Percentiles rank a stretch among this genome's conserved stretches.
These are phyloP conservation scores for Alectoria sarmentosa DNA, from an alignment of 495 filamentous ascomycete genomes.

Conservation along the genomic window DNA sequence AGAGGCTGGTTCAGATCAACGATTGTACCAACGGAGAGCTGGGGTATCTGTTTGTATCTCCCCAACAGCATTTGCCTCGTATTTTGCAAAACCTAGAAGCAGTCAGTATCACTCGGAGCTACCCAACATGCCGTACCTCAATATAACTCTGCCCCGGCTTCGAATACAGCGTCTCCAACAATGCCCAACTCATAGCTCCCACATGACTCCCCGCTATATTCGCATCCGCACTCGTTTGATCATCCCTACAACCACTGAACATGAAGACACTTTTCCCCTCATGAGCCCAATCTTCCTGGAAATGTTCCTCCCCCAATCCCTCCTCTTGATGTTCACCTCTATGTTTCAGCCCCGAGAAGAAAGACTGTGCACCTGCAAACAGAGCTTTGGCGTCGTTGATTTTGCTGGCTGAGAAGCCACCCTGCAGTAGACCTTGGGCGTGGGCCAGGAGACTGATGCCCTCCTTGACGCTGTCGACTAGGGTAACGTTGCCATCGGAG, in stretches of 20 bases:
- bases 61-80: constrained; percentile 39
- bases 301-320: constrained; percentile 45
- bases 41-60: constrained; percentile 49
- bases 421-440: constrained; percentile 43
- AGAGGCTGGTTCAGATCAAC: constrained; percentile 38
- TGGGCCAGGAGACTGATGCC: constrained; percentile 41
- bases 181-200: constrained; percentile 55
- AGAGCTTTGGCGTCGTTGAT: constrained; percentile 46
- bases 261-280: constrained; percentile 52
- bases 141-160: constrained; percentile 45
- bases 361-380: constrained; percentile 46
- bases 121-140: constrained; percentile 30
- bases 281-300: constrained; percentile 43
- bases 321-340: constrained; percentile 35
- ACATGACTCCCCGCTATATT: constrained; percentile 37
- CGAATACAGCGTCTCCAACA: constrained; percentile 45
- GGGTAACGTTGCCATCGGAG: constrained; percentile 46
- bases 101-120: background rate
- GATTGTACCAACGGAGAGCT: constrained; percentile 41
- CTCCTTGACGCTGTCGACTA: constrained; percentile 48
- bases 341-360: constrained; percentile 47
- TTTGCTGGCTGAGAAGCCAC: constrained; percentile 44
- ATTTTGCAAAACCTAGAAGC: constrained; percentile 39
- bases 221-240: constrained; percentile 55
- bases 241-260: constrained; percentile 53